phyloP scores from a whole-genome alignment of 1,284 basidiomycete genomes.

The Phellopilus nigrolimitatus region DNA sequence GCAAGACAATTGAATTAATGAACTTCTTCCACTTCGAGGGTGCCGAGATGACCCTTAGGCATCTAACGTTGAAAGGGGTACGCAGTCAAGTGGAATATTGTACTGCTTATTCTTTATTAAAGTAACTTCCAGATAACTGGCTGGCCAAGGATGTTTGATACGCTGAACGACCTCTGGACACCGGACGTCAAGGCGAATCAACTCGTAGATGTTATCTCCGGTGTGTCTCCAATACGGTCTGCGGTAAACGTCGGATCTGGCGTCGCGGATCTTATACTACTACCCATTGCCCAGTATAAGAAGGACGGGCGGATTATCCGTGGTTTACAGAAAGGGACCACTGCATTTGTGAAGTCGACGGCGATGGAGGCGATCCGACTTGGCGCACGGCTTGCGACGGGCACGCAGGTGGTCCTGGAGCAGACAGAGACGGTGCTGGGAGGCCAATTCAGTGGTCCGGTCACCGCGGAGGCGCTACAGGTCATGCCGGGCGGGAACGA shows the following conservation, averaged over 20 bases:
- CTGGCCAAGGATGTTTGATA: slow-evolving; percentile 83
- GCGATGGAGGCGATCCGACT: slow-evolving; percentile 93
- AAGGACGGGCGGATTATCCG: slow-evolving; percentile 92
- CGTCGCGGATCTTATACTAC: slow-evolving; percentile 89
- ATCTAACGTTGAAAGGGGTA: slow-evolving; percentile 88
- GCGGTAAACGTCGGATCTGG: slow-evolving; percentile 96
- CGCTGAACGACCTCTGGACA: slow-evolving; percentile 96
- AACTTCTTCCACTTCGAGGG: slow-evolving; percentile 99
- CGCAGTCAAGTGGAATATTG: slow-evolving; percentile 29
- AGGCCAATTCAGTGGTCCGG: slow-evolving; percentile 59
- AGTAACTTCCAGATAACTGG: slow-evolving; percentile 71
- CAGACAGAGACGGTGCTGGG: slow-evolving; percentile 92
- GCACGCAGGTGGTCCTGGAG: slow-evolving; percentile 95
- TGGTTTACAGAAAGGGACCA: slow-evolving; percentile 92
- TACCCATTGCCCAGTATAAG: slow-evolving; percentile 96
- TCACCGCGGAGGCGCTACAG: slow-evolving; percentile 65
- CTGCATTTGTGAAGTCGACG: slow-evolving; percentile 88
- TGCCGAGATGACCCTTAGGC: slow-evolving; percentile 94
- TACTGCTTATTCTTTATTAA: neutral
- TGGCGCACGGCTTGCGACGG: slow-evolving; percentile 92
- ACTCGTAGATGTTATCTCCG: slow-evolving; percentile 95
- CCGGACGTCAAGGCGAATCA: slow-evolving; percentile 99
- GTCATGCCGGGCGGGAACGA: slow-evolving; percentile 27
- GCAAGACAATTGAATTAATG: slow-evolving; percentile 95
- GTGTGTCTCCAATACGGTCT: slow-evolving; percentile 91